Conservation (phyloP, 2,329 filamentous ascomycete genomes). For the Pseudocercospora eumusae region DNA sequence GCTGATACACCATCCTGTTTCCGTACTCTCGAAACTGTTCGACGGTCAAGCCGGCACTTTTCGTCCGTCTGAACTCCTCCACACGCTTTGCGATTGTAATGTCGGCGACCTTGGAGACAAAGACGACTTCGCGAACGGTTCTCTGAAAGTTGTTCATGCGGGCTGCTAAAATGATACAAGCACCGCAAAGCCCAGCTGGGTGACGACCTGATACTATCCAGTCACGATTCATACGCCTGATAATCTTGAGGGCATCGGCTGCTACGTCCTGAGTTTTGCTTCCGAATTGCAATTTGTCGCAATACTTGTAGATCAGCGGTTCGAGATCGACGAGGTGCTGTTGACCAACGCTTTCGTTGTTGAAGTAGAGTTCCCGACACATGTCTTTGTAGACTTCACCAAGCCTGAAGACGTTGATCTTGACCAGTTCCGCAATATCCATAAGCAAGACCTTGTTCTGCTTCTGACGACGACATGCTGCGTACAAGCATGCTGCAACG, state of each 20-base stretch:
- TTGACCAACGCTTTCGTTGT: constrained; percentile 47
- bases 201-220: constrained; percentile 96
- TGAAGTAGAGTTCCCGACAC: constrained; percentile 65
- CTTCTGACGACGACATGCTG: constrained; percentile 76
- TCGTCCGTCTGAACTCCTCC: constrained; percentile 86
- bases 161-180: constrained; percentile 89
- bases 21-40: constrained; percentile 77
- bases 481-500: constrained; percentile 87
- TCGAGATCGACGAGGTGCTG: constrained; percentile 75
- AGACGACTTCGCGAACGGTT: constrained; percentile 92
- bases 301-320: constrained; percentile 87
- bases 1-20: constrained; percentile 66
- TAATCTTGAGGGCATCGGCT: constrained; percentile 80
- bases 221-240: constrained; percentile 90
- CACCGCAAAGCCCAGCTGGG: constrained; percentile 90
- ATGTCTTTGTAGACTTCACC: constrained; percentile 87
- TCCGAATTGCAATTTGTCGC: constrained; percentile 87
- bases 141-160: constrained; percentile 98
- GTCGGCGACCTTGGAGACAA: constrained; percentile 94
- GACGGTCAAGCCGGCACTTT: constrained; percentile 80
- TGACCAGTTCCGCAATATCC: constrained; percentile 83
- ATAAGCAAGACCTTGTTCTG: constrained; percentile 90
- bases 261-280: constrained; percentile 79
- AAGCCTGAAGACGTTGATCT: constrained; percentile 87
- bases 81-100: constrained; percentile 88